These are phyloP conservation scores for Wickerhamiella kazuoi DNA, from an alignment of 805 yeast genomes.

Conservation along the genomic window DNA sequence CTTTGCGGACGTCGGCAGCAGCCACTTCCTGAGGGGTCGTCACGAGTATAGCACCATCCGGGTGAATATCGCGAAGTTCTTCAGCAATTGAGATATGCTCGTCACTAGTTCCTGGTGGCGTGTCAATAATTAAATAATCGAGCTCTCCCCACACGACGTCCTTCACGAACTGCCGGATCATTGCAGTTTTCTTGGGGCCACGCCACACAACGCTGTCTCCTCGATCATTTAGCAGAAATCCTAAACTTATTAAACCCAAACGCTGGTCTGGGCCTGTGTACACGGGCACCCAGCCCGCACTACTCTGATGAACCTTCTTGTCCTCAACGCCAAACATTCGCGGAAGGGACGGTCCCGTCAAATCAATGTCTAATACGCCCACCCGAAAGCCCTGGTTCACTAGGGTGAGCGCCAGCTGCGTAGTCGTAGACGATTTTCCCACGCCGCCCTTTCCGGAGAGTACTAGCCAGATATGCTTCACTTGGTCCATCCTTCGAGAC, in stretches of 20 bases:
- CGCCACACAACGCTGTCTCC: constrained; percentile 94
- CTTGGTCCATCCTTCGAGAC: constrained; percentile 8
- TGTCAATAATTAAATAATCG: constrained; percentile 71
- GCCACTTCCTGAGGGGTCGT: constrained; percentile 94
- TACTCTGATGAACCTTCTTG: constrained; percentile 61
- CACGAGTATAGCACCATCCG: constrained; percentile 87
- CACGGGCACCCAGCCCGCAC: constrained; percentile 89
- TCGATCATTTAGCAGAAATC: constrained; percentile 66
- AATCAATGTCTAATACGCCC: constrained; percentile 89
- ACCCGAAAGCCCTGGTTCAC: constrained; percentile 56
- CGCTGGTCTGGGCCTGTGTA: constrained; percentile 27
- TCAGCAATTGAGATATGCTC: constrained; percentile 96
- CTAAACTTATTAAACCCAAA: constrained; percentile 67
- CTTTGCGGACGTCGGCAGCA: constrained; percentile 85
- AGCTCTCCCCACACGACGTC: constrained; percentile 82
- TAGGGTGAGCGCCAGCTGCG: constrained; percentile 77
- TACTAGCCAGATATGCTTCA: constrained; percentile 63
- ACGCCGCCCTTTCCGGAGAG: constrained; percentile 82
- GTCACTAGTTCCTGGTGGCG: constrained; percentile 98
- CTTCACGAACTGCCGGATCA: constrained; percentile 81
- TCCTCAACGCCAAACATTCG: constrained; percentile 86
- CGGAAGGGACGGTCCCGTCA: constrained; percentile 93
- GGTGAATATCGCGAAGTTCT: constrained; percentile 44
- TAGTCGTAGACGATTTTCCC: constrained; percentile 89
- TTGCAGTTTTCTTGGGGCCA: constrained; percentile 96